These are phyloP conservation scores for Carex cristatella DNA, from an alignment of 176 grass and related monocot genomes.

Conservation along the genomic window DNA sequence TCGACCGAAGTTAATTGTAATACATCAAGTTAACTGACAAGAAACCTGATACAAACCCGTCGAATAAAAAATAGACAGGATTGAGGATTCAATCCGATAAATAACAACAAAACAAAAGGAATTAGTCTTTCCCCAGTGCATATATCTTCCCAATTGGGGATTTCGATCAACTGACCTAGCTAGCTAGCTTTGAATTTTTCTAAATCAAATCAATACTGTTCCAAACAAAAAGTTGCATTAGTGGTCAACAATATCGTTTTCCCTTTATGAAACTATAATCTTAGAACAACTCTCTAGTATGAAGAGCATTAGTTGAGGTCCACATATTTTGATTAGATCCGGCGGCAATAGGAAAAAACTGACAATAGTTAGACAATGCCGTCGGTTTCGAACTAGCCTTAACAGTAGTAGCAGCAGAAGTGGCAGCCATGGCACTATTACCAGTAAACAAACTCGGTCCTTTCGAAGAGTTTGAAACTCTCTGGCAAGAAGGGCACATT, in stretches of 20 bases:
- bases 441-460: not conserved
- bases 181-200: slow-evolving; percentile 9
- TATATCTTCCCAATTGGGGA: not conserved
- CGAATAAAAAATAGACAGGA: slow-evolving; percentile 22
- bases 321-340: slow-evolving; percentile 19
- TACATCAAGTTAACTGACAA: slow-evolving; percentile 7
- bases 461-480: slow-evolving; percentile 39
- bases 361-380: slow-evolving; percentile 19
- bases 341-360: slow-evolving; percentile 12
- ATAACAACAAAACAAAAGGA: slow-evolving; percentile 11
- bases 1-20: not conserved
- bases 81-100: not conserved
- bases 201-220: slow-evolving; percentile 23
- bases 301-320: slow-evolving; percentile 4
- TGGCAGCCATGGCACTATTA: not conserved
- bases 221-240: slow-evolving; percentile 22
- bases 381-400: slow-evolving; percentile 1
- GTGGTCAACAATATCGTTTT: slow-evolving; percentile 6
- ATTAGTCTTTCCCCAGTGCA: not conserved
- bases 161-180: slow-evolving; percentile 5
- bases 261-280: not conserved
- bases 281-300: slow-evolving; percentile 26
- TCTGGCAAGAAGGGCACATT: slow-evolving; percentile 78
- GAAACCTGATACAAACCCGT: slow-evolving; percentile 8
- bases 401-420: not conserved